Conservation (phyloP, 495 filamentous ascomycete species). For the Aspergillus diversus region DNA sequence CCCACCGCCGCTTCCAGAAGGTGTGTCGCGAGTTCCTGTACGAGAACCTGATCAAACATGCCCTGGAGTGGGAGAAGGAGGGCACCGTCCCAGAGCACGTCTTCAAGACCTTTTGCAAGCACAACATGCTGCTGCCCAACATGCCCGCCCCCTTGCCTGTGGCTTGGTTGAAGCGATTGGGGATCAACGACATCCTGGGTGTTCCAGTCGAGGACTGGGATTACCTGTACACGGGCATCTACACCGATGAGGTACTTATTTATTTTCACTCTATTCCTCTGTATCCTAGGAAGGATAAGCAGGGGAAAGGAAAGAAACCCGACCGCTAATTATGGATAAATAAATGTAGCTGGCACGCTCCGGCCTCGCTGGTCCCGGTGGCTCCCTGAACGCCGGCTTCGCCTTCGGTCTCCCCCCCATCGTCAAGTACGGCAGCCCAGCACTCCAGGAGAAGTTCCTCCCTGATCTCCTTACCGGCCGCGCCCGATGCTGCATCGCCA, state of each 20-base stretch:
- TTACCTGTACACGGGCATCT: conserved; percentile 71
- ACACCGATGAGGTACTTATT: conserved; percentile 59
- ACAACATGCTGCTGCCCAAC: conserved; percentile 66
- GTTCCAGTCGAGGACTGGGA: conserved; percentile 77
- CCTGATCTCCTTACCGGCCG: conserved; percentile 68
- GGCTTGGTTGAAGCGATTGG: conserved; percentile 64
- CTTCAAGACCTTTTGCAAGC: conserved; percentile 60
- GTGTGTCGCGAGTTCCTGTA: conserved; percentile 66
- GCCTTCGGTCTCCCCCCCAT: conserved; percentile 73
- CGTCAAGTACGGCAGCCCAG: conserved; percentile 63
- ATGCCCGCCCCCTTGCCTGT: conserved; percentile 70
- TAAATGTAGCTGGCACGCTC: conserved; percentile 59
- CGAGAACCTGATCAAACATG: conserved; percentile 61
- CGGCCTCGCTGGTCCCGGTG: conserved; percentile 62
- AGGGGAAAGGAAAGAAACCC: neutral
- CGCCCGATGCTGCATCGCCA: conserved; percentile 72
- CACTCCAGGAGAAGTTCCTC: conserved; percentile 65
- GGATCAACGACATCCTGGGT: conserved; percentile 67
- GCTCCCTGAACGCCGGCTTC: conserved; percentile 67
- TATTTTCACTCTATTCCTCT: neutral
- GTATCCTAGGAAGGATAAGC: neutral
- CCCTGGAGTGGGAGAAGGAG: conserved; percentile 67
- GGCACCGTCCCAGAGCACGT: conserved; percentile 65
- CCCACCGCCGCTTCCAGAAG: conserved; percentile 66
- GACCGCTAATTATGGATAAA: neutral